A percentile compares a stretch with the other conserved stretches of the same genome.
Conservation (phyloP, 805 yeast species). For the Pichia nanzhaoensis region DNA sequence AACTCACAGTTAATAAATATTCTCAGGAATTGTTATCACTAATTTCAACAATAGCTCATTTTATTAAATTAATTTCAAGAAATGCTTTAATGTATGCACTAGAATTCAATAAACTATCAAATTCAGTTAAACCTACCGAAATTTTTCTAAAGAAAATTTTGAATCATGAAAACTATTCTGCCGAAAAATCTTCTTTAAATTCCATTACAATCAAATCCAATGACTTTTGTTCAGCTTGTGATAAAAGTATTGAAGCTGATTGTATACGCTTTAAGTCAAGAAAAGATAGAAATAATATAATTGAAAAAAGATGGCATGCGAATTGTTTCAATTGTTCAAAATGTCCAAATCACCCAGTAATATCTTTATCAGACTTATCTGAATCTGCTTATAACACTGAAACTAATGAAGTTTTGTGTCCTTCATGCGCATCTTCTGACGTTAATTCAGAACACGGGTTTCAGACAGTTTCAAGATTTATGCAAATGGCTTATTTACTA, state of each 20-base stretch:
- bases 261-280: slow-evolving; percentile 49
- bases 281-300: not conserved
- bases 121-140: slow-evolving; percentile 56
- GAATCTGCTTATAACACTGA: slow-evolving; percentile 41
- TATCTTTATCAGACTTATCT: slow-evolving; percentile 18
- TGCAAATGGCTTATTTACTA: slow-evolving; percentile 69
- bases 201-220: slow-evolving; percentile 52
- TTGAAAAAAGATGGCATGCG: slow-evolving; percentile 71
- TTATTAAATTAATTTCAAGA: slow-evolving; percentile 76
- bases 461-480: slow-evolving; percentile 54
- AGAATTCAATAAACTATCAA: slow-evolving; percentile 51
- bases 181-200: slow-evolving; percentile 26
- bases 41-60: slow-evolving; percentile 89
- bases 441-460: slow-evolving; percentile 50
- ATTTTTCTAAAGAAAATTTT: slow-evolving; percentile 51
- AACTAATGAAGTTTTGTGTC: slow-evolving; percentile 43
- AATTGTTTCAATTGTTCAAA: slow-evolving; percentile 62
- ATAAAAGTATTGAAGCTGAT: slow-evolving; percentile 74
- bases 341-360: slow-evolving; percentile 34
- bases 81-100: slow-evolving; percentile 74
- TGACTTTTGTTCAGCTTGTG: slow-evolving; percentile 70
- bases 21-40: slow-evolving; percentile 69
- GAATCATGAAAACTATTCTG: slow-evolving; percentile 35
- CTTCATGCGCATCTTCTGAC: slow-evolving; percentile 50
- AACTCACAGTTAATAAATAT: slow-evolving; percentile 31